These are phyloP conservation scores for Phalaenopsis equestris DNA, from an alignment of 106 monocot genomes.

Conservation along the genomic window DNA sequence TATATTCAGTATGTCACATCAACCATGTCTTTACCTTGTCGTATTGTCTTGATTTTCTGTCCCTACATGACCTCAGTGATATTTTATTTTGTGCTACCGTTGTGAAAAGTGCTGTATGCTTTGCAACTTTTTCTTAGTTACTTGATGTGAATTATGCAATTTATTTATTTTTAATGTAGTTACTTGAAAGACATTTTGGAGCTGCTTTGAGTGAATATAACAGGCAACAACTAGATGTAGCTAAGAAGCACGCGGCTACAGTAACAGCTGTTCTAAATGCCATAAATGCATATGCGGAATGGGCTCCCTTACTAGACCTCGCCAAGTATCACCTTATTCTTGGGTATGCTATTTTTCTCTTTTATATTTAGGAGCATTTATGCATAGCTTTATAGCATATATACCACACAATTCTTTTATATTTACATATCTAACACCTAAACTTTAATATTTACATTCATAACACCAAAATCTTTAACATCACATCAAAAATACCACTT, in stretches of 20 bases:
- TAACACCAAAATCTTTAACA: no score
- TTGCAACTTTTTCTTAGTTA: not conserved
- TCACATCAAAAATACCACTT: no score
- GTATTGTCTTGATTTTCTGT: not conserved
- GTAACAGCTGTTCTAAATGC: constrained; percentile 87
- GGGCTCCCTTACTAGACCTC: constrained; percentile 89
- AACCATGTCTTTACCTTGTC: not conserved
- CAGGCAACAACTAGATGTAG: constrained; percentile 48
- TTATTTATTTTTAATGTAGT: constrained; percentile 24
- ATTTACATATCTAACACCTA: no score
- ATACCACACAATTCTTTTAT: no score
- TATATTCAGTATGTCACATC: constrained; percentile 59
- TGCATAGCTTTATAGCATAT: no score
- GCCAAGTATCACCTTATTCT: constrained; percentile 85
- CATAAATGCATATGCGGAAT: constrained; percentile 92
- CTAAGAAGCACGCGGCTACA: constrained; percentile 67
- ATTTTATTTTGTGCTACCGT: not conserved
- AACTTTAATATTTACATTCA: no score
- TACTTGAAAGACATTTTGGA: constrained; percentile 88
- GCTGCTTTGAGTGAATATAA: constrained; percentile 61
- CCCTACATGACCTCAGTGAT: not conserved
- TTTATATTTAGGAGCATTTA: not conserved
- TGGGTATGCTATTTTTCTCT: constrained; percentile 43
- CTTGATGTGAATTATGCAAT: not conserved
- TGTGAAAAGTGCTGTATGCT: not conserved